phyloP scores from a whole-genome alignment of 495 filamentous ascomycete species.

The Neurospora sp. region DNA sequence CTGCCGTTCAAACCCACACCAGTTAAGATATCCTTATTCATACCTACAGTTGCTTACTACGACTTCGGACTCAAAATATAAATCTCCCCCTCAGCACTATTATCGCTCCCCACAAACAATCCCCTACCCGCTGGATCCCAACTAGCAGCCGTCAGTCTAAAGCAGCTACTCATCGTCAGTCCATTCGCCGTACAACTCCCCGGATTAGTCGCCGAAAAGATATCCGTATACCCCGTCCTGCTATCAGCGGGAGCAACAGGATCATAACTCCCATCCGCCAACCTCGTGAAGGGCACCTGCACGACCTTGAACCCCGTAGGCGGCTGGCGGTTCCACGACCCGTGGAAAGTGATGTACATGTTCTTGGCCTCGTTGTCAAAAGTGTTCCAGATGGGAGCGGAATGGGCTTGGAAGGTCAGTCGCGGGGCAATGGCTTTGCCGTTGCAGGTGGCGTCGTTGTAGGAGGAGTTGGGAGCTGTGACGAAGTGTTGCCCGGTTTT shows the following conservation, averaged over 20 bases:
- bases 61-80: constrained; percentile 20
- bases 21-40: too few relatives aligned
- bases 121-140: constrained; percentile 31
- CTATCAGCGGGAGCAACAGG: constrained; percentile 28
- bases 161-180: constrained; percentile 29
- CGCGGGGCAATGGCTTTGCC: constrained; percentile 33
- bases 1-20: too few relatives aligned
- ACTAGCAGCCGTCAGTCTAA: constrained; percentile 22
- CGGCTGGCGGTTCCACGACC: constrained; percentile 43
- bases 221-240: constrained; percentile 27
- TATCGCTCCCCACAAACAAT: constrained; percentile 34
- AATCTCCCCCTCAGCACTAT: constrained; percentile 33
- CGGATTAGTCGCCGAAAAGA: constrained; percentile 24
- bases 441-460: constrained; percentile 42
- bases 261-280: constrained; percentile 24
- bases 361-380: constrained; percentile 35
- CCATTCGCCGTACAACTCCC: constrained; percentile 28
- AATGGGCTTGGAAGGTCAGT: constrained; percentile 47
- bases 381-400: constrained; percentile 47
- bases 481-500: constrained; percentile 44
- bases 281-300: constrained; percentile 27
- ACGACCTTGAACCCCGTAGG: constrained; percentile 32
- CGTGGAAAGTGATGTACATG: constrained; percentile 53
- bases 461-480: constrained; percentile 31
- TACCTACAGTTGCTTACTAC: background rate